phyloP scores from a whole-genome alignment of 306 rosid species.

The Mucuna pruriens region DNA sequence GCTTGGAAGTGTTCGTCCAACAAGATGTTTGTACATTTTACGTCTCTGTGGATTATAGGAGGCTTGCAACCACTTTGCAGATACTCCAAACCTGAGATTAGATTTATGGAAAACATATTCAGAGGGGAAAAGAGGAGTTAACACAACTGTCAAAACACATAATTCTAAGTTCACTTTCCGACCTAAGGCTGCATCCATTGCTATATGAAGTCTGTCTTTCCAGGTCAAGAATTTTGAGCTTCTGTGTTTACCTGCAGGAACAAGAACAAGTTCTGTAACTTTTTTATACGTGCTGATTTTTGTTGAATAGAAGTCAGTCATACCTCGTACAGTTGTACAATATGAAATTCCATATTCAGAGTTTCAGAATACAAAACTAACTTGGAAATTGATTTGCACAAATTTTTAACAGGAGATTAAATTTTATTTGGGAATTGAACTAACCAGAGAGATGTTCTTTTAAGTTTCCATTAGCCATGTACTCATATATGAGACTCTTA shows the following conservation, averaged over 20 bases:
- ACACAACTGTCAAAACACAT: background rate
- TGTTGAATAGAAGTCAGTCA: background rate
- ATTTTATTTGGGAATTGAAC: background rate
- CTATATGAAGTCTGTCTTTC: slow-evolving; percentile 50
- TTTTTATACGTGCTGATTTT: background rate
- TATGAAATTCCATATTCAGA: background rate
- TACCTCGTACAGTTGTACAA: background rate
- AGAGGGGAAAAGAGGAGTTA: background rate
- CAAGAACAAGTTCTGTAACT: background rate
- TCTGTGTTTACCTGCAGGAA: background rate
- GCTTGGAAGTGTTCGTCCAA: slow-evolving; percentile 48
- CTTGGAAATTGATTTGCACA: background rate
- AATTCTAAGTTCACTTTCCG: background rate
- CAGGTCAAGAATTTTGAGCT: slow-evolving; percentile 34
- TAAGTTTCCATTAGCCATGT: slow-evolving; percentile 42
- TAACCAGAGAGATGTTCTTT: slow-evolving; percentile 42
- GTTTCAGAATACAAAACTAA: background rate
- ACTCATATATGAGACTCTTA: slow-evolving; percentile 44
- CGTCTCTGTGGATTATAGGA: slow-evolving; percentile 51
- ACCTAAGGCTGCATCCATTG: slow-evolving; percentile 52
- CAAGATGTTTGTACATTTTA: slow-evolving; percentile 55
- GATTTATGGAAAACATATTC: background rate
- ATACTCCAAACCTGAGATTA: slow-evolving; percentile 53
- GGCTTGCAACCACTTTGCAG: slow-evolving; percentile 44
- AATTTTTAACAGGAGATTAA: background rate